These are phyloP conservation scores for Verticillium zaregamsianum DNA, from an alignment of 2,329 filamentous ascomycete species.

Conservation along the genomic window DNA sequence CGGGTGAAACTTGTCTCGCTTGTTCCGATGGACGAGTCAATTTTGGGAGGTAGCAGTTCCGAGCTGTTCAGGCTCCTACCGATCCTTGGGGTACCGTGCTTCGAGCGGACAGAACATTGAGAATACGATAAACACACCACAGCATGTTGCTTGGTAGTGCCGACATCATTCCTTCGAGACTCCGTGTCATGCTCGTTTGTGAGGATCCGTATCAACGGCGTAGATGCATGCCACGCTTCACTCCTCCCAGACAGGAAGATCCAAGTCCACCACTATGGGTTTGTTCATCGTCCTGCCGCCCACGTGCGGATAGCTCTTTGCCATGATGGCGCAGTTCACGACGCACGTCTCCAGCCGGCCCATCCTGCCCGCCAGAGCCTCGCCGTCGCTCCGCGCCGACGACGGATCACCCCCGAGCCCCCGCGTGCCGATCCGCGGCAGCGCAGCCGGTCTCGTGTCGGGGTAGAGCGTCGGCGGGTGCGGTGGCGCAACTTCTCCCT, in stretches of 20 bases:
- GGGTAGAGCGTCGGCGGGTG: not conserved
- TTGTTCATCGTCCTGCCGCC: constrained; percentile 67
- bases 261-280: constrained; percentile 78
- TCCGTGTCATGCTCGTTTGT: not conserved
- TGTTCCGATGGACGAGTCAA: too few relatives aligned
- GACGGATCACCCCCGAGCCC: constrained; percentile 36
- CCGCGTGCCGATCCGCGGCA: constrained; percentile 21
- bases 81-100: too few relatives aligned
- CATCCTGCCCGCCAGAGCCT: constrained; percentile 34
- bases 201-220: too few relatives aligned
- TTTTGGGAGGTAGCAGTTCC: too few relatives aligned
- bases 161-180: not conserved
- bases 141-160: too few relatives aligned
- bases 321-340: constrained; percentile 75
- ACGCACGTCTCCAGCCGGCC: constrained; percentile 67
- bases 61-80: too few relatives aligned
- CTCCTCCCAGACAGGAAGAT: constrained; percentile 56
- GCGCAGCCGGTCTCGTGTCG: not conserved
- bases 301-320: constrained; percentile 59
- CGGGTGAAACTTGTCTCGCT: too few relatives aligned
- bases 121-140: too few relatives aligned
- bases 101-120: too few relatives aligned
- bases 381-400: constrained; percentile 35
- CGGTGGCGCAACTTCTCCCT: too few relatives aligned
- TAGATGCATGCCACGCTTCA: not conserved